phyloP scores from a whole-genome alignment of 345 rosid species.

The Viola odorata region DNA sequence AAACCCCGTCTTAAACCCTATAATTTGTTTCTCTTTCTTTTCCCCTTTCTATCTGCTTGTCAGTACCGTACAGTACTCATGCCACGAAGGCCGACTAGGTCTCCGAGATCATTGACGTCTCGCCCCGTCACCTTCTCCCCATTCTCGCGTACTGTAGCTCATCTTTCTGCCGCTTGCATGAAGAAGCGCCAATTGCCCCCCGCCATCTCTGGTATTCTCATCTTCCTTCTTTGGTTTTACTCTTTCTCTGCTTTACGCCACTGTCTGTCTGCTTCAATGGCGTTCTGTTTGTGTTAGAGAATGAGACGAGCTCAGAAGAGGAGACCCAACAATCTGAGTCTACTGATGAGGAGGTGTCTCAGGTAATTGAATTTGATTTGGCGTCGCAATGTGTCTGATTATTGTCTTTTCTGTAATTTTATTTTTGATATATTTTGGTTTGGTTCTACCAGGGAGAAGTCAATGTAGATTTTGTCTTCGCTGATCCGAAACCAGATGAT shows the following conservation, averaged over 20 bases:
- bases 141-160: conserved; percentile 62
- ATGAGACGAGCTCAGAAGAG: conserved; percentile 14
- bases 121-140: conserved; percentile 63
- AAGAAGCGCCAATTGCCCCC: conserved; percentile 28
- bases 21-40: not conserved
- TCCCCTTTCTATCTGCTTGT: not conserved
- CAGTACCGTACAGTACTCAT: conserved; percentile 1
- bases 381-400: not conserved
- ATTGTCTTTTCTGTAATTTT: not conserved
- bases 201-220: conserved; percentile 25
- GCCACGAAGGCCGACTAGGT: conserved; percentile 32
- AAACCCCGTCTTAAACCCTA: too few relatives aligned
- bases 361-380: conserved; percentile 31
- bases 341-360: conserved; percentile 54
- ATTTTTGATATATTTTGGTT: conserved; percentile 3
- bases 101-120: conserved; percentile 18
- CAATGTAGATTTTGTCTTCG: conserved; percentile 88
- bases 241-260: too few relatives aligned
- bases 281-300: conserved; percentile 9
- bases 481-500: conserved; percentile 77
- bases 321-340: conserved; percentile 31
- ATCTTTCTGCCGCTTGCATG: conserved; percentile 28
- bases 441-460: conserved; percentile 48
- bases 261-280: not conserved
- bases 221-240: not conserved